These are phyloP conservation scores for Talaromyces rugulosus DNA, from an alignment of 2,329 filamentous ascomycete genomes.

Conservation along the genomic window DNA sequence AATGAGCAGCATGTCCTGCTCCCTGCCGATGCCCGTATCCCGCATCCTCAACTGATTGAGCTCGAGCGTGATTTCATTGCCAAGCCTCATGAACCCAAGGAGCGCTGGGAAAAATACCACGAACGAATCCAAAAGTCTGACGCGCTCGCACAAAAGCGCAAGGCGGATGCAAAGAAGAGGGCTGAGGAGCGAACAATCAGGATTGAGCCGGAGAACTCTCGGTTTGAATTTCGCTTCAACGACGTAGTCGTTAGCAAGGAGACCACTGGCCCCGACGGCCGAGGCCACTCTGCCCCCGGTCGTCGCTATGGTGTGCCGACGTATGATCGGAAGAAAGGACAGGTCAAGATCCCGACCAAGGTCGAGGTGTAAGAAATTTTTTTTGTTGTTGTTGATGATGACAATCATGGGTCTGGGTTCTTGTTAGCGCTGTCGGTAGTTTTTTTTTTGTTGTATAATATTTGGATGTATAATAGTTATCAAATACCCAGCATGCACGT, in stretches of 20 bases:
- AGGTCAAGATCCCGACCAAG: conserved; percentile 59
- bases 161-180: conserved; percentile 34
- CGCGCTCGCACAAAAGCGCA: conserved; percentile 36
- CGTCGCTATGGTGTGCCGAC: conserved; percentile 60
- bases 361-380: conserved; percentile 44
- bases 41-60: conserved; percentile 57
- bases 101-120: conserved; percentile 36
- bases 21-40: conserved; percentile 60
- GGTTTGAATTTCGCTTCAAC: conserved; percentile 59
- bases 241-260: conserved; percentile 52
- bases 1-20: conserved; percentile 50
- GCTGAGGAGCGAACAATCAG: conserved; percentile 42
- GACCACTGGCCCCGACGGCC: conserved; percentile 52
- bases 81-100: conserved; percentile 29
- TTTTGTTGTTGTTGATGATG: background rate
- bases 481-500: background rate
- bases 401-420: background rate
- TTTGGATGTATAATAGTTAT: background rate
- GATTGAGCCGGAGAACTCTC: conserved; percentile 42
- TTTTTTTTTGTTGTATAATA: background rate
- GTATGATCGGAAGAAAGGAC: conserved; percentile 59
- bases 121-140: conserved; percentile 41
- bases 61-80: conserved; percentile 43
- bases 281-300: conserved; percentile 51
- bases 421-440: background rate